Base-by-base conservation (phyloP, 495 filamentous ascomycete genomes). In the Aspergillus sclerotiicarbonarius region DNA sequence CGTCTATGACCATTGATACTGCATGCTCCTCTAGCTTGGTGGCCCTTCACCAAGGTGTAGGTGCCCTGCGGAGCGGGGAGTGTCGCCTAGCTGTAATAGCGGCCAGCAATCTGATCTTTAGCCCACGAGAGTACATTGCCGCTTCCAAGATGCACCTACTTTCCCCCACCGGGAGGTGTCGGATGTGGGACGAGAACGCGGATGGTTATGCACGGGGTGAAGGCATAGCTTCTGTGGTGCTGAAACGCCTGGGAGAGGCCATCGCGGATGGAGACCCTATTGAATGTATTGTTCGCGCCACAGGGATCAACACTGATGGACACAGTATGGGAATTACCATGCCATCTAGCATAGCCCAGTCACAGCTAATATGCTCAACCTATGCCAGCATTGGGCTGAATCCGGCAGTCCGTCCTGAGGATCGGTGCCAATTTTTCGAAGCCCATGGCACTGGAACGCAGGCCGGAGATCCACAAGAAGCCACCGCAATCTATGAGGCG, bases 141-240 rank as follows among this genome's bases (percentile, higher is more conserved):
- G 6, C 46, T 4, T 51, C 56, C 55, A 13, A 60, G 46, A 15
- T 87, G 80, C 39, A 74, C 81, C 59, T 81, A 78, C 1, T 90
- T 84, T 57, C 67, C 0, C 62, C 69, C 18, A 54, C 19, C 0
- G 62, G 67, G 0, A 47, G 63, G 0, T 62, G 37, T 18, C 63
- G 56, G 5, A 74, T 72, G 70, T 77, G 67, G 66, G 85, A 87
- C 61, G 70, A 72, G 4, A 60, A 71, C 16, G 87, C 84, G 0
- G 79, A 85, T 57, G 87, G 87, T 0, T 90, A 85, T 62, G 83
- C 71, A 0, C 79, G 86, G 18, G 87, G 78, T n/a, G 87, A 90
- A 58, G 70, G 66, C 0, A 62, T 76, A 12, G 60, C 30, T 19
- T 64, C 67, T 0, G 49, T 76, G 2, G 66, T 66, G 16, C 21